Base-by-base conservation (phyloP, 2,329 filamentous ascomycete genomes). In the Aureobasidium sp. region DNA sequence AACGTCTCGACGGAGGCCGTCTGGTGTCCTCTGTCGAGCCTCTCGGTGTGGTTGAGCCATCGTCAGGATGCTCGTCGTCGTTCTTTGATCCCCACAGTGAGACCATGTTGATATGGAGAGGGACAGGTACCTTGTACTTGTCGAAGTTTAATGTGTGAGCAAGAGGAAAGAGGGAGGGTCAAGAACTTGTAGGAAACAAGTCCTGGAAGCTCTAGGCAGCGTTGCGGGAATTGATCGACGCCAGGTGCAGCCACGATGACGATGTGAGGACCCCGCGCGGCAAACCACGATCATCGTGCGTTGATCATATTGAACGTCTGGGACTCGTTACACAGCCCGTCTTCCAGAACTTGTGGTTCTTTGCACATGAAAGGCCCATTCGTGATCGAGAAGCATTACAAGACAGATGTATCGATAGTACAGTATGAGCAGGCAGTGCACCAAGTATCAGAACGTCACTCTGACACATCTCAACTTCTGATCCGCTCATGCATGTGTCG, bases 81-180 rank as follows among this genome's bases (percentile, higher is more conserved):
- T 71, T 70, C 61, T 74, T 78, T 30, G 70, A 72, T 51, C 75
- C 75, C 79, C 79, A 82, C 55, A 82, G 70, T 54, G 75, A 76
- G 39, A 73, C 69, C 75, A 78, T 78, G 6, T 48, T 70, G 27
- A 11, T 27, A 40, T 35, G 32, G 35, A n/a, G n/a, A 34, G 52
- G 19, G 38, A 53, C 34, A 42, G 49, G 49, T 53, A 53, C 49
- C 29, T 53, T 19, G 47, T 50, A 50, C 47, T 50, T 50, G 47
- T 25, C 37, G 17, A 40, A 49, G 35, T 30, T 42, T 41, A 27
- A 27, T 52, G 17, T 19, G 12, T 25, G n/a, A 52, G 30, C 17
- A 52, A 34, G 22, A n/a, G 14, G 29, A 52, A 27, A 21, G 40
- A 47, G 39, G 45, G 21, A 52, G 21, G 53, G 29, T 40, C 37